Conservation (phyloP, 2,329 filamentous ascomycete genomes). For the Talaromyces amestolkiae region DNA sequence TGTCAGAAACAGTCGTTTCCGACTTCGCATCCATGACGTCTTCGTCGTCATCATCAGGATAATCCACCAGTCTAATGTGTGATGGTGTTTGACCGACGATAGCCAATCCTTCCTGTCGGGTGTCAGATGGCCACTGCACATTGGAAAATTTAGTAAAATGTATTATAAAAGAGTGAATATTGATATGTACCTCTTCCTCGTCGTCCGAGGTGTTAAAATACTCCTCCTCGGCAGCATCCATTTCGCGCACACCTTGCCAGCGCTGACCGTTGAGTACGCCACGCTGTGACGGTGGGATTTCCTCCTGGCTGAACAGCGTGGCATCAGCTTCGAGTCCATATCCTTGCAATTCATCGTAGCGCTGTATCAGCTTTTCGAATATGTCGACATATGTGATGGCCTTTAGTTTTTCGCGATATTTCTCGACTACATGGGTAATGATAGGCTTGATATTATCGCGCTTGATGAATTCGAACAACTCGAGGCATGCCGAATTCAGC, state of each 20-base stretch:
- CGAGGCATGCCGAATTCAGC: constrained; percentile 86
- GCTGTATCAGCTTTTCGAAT: constrained; percentile 71
- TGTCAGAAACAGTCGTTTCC: constrained; percentile 27
- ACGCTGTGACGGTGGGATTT: constrained; percentile 52
- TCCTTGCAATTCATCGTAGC: constrained; percentile 75
- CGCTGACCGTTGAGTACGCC: constrained; percentile 56
- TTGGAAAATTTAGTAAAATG: not conserved
- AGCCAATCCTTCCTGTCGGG: constrained; percentile 35
- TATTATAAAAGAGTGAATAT: not conserved
- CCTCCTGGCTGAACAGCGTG: constrained; percentile 67
- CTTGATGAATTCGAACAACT: constrained; percentile 89
- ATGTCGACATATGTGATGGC: constrained; percentile 78
- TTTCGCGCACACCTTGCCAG: constrained; percentile 73
- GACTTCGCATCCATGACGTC: constrained; percentile 59
- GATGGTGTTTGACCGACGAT: constrained; percentile 49
- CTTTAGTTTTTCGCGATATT: constrained; percentile 74
- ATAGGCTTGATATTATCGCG: constrained; percentile 77
- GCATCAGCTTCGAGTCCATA: constrained; percentile 63
- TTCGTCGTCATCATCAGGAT: constrained; percentile 71
- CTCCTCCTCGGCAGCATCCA: constrained; percentile 82
- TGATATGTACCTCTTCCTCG: constrained; percentile 62
- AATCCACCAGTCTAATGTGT: constrained; percentile 78
- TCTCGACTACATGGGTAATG: constrained; percentile 78
- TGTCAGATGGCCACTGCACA: constrained; percentile 37
- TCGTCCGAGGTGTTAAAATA: constrained; percentile 92